These are phyloP conservation scores for Globisporangium radiosum DNA, from an alignment of 352 stramenopile genomes.

Conservation along the genomic window DNA sequence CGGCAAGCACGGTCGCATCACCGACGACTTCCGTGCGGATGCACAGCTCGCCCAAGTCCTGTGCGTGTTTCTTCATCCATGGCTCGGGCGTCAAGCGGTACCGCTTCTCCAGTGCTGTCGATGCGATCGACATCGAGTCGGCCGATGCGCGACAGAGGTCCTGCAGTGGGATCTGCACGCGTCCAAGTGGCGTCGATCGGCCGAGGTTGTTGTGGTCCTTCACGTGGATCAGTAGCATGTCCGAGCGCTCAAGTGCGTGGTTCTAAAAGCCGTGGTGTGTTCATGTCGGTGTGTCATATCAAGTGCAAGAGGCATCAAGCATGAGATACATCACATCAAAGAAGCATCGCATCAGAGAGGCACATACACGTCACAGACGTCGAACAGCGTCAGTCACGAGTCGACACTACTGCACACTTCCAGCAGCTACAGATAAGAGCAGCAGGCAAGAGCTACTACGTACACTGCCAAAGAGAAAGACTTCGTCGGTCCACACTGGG, in stretches of 20 bases:
- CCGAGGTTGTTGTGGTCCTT: slow-evolving; percentile 72
- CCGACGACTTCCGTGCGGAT: slow-evolving; percentile 62
- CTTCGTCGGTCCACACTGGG: slow-evolving; percentile 58
- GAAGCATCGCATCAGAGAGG: background rate
- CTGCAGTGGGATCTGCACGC: slow-evolving; percentile 54
- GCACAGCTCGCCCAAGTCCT: slow-evolving; percentile 54
- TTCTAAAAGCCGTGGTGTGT: slow-evolving; percentile 18
- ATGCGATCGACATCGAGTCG: slow-evolving; percentile 44
- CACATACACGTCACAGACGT: background rate
- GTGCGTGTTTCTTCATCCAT: slow-evolving; percentile 61
- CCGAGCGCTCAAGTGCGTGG: slow-evolving; percentile 34
- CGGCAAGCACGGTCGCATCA: slow-evolving; percentile 43
- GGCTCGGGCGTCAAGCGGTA: slow-evolving; percentile 57
- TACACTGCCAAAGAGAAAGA: slow-evolving; percentile 60
- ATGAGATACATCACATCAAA: background rate
- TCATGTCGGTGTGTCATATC: too few relatives aligned
- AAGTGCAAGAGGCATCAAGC: background rate
- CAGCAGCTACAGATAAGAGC: background rate
- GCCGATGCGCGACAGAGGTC: slow-evolving; percentile 54
- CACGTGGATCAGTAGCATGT: slow-evolving; percentile 53
- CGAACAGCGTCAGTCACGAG: too few relatives aligned
- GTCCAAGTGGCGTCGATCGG: slow-evolving; percentile 53
- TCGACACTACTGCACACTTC: background rate
- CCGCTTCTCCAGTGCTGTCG: slow-evolving; percentile 38
- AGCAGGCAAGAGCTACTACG: slow-evolving; percentile 3